Base-by-base conservation (phyloP, 1,139 yeast genomes). In the Blastobotrys apis region DNA sequence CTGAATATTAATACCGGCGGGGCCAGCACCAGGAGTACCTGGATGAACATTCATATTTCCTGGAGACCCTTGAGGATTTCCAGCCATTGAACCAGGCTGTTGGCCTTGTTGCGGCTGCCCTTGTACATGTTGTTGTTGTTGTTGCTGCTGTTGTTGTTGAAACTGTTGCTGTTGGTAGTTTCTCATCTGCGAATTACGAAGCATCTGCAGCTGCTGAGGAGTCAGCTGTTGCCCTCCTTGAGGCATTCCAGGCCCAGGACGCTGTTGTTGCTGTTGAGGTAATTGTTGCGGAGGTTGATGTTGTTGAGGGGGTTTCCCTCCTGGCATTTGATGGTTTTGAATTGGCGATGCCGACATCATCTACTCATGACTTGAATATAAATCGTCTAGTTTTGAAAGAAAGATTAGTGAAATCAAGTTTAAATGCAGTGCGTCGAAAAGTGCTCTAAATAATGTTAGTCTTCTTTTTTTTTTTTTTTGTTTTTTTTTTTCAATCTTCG, bases 301-400 rank as follows among this genome's bases (percentile, higher is more conserved):
- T 29, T 48, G 51, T 33, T 50, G 56, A 33, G 49, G 52, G 21
- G 39, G 39, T 33, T 48, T 53, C 15, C 52, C 48, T 12, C 44
- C 52, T n/a, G 56, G 51, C 33, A 47, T 37, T 45, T 51, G 56
- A 35, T 53, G 55, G 27, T 53, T 52, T 44, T 53, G 56, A 32
- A 53, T 45, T 17, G 56, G 56, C 43, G 56, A 53, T 16, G 55
- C 56, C 12, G 56, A 53, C 56, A 53, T 53, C 39, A 37, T 43
- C 38, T 34, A 37, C 32, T 38, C 43, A 39, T 39, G 13, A n/a
- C 21, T 13, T 20, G 9, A 19, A 5, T 23, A 23, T 8, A 23
- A 23, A 23, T 8, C 27, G 12, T 8, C 8, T 23, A n/a, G n/a
- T n/a, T n/a, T n/a, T n/a, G n/a, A n/a, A n/a, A n/a, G n/a, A n/a